phyloP scores from a whole-genome alignment of 176 grass and related monocot genomes.

The Avena insularis region DNA sequence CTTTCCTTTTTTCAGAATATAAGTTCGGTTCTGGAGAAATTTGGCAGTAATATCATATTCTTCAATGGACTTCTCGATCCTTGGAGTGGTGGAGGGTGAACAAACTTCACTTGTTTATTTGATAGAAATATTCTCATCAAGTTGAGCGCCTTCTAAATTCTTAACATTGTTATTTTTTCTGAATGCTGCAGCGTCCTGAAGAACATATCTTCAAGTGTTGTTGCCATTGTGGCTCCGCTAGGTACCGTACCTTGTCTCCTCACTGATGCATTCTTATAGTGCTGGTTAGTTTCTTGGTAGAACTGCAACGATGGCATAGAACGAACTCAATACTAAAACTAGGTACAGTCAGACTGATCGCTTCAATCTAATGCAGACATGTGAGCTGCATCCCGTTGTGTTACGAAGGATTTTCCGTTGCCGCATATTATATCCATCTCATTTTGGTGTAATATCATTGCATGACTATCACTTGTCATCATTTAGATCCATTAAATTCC shows the following conservation, averaged over 20 bases:
- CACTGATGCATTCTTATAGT: not conserved
- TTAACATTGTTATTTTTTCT: conserved; percentile 43
- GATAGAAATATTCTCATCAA: not conserved
- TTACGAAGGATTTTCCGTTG: not conserved
- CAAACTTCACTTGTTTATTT: conserved; percentile 12
- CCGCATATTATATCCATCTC: not conserved
- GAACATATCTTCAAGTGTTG: conserved; percentile 83
- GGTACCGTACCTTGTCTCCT: conserved; percentile 46
- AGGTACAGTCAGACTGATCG: not conserved
- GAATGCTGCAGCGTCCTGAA: conserved; percentile 71
- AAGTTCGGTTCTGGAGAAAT: conserved; percentile 64
- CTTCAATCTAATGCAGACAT: not conserved
- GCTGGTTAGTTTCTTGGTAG: not conserved
- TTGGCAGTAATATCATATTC: conserved; percentile 97
- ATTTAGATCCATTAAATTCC: not conserved
- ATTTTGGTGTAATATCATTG: not conserved
- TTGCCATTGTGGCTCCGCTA: conserved; percentile 83
- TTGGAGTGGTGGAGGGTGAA: conserved; percentile 94
- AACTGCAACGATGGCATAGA: not conserved
- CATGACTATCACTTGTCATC: not conserved
- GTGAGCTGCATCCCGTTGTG: not conserved
- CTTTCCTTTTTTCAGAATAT: conserved; percentile 61
- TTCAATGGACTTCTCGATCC: conserved; percentile 95
- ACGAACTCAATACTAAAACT: not conserved
- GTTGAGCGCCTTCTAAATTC: conserved; percentile 27